Conservation (phyloP, 2,329 filamentous ascomycete genomes). For the Paracorniculantispora psalliotae region DNA sequence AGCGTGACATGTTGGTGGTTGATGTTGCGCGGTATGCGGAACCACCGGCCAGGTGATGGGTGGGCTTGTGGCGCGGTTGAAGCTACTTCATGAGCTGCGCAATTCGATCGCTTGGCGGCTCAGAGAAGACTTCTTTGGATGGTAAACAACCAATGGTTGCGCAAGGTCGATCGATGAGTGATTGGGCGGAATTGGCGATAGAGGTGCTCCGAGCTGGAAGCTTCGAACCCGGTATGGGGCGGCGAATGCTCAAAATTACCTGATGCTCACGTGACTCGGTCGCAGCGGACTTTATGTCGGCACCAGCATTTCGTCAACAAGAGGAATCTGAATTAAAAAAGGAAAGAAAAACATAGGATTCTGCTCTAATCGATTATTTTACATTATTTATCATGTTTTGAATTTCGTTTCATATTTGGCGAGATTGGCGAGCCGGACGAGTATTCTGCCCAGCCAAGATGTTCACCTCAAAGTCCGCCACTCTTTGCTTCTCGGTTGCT, state of each 20-base stretch:
- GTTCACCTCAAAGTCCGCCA: background rate
- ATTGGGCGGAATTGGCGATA: slow-evolving; percentile 7
- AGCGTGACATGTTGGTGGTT: slow-evolving; percentile 54
- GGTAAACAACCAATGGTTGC: slow-evolving; percentile 1
- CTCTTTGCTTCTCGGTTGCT: background rate
- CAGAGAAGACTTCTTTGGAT: slow-evolving; percentile 1
- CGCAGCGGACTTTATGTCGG: slow-evolving; percentile 3
- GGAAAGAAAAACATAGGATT: background rate
- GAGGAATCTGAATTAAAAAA: background rate
- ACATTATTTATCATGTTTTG: too few species aligned
- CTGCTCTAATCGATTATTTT: background rate
- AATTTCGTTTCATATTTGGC: too few species aligned
- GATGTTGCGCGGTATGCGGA: slow-evolving; percentile 29
- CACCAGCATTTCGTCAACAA: background rate
- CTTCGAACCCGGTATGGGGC: slow-evolving; percentile 11
- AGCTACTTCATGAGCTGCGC: slow-evolving; percentile 30
- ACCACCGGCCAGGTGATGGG: slow-evolving; percentile 27
- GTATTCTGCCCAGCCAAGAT: too few species aligned
- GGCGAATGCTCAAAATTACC: slow-evolving; percentile 9
- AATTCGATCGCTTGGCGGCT: slow-evolving; percentile 18
- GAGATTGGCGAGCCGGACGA: too few species aligned
- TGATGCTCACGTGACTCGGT: slow-evolving; percentile 13
- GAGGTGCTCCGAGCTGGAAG: slow-evolving; percentile 5
- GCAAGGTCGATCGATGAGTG: background rate
- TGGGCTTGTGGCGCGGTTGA: slow-evolving; percentile 17